Conservation (phyloP, 2,329 filamentous ascomycete species). For the Orbilia ellipsospora region DNA sequence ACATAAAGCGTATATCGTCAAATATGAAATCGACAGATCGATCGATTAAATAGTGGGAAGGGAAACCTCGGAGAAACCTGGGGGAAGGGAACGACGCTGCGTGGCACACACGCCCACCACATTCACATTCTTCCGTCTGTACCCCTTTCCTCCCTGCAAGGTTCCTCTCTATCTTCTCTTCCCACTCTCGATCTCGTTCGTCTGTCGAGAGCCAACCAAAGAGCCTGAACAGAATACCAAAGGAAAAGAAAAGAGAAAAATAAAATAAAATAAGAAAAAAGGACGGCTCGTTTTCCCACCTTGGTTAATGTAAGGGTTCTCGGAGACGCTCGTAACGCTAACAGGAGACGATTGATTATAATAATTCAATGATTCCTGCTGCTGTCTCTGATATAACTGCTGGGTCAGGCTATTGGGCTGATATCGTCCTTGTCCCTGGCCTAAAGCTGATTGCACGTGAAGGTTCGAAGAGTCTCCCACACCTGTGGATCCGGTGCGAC, state of each 20-base stretch:
- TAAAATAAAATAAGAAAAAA: too few relatives aligned
- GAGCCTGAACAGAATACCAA: too few relatives aligned
- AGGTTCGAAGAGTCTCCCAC: slow-evolving; percentile 51
- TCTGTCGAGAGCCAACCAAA: neutral
- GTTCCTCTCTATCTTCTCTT: neutral
- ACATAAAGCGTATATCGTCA: too few relatives aligned
- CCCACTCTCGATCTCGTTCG: neutral
- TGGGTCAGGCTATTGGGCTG: slow-evolving; percentile 41
- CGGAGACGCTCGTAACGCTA: slow-evolving; percentile 51
- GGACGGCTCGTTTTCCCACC: slow-evolving; percentile 33
- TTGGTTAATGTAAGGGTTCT: slow-evolving; percentile 55
- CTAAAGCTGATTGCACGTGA: slow-evolving; percentile 52
- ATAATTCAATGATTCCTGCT: slow-evolving; percentile 53
- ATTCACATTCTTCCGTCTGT: too few relatives aligned
- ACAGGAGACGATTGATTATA: slow-evolving; percentile 53
- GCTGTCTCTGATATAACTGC: slow-evolving; percentile 51
- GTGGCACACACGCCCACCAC: slow-evolving; percentile 34
- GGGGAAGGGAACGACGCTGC: slow-evolving; percentile 17
- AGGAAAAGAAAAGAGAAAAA: slow-evolving; percentile 1
- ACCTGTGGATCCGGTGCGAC: slow-evolving; percentile 54
- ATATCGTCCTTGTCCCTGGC: slow-evolving; percentile 52
- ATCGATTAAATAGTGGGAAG: neutral
- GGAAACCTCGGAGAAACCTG: slow-evolving; percentile 20
- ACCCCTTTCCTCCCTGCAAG: slow-evolving; percentile 43
- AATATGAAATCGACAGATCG: too few relatives aligned